These are phyloP conservation scores for Pyrenochaeta sp. DNA, from an alignment of 2,329 filamentous ascomycete genomes.

Conservation along the genomic window DNA sequence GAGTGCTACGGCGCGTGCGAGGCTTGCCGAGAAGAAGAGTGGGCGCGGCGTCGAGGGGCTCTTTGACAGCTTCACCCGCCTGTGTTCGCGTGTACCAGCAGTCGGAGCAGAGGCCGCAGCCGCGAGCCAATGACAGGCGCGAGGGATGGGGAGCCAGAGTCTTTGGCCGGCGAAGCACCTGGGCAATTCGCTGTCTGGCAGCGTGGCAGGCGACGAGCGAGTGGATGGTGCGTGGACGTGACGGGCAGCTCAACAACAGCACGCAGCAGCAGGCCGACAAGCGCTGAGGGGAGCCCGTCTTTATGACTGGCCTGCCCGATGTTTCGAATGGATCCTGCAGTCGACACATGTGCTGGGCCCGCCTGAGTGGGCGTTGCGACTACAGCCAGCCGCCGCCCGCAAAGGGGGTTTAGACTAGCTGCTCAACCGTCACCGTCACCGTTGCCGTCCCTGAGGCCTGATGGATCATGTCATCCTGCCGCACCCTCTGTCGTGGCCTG, in stretches of 20 bases:
- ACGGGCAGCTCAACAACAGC: no score
- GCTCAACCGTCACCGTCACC: slow-evolving; percentile 2
- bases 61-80: slow-evolving; percentile 12
- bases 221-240: no score
- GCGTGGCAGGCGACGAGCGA: no score
- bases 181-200: no score
- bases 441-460: no score
- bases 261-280: slow-evolving; percentile 33
- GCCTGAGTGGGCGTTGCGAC: slow-evolving; percentile 14
- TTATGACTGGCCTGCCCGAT: slow-evolving; percentile 32
- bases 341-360: slow-evolving; percentile 18
- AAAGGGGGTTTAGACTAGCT: slow-evolving; percentile 10
- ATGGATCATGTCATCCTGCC: slow-evolving; percentile 16
- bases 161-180: no score
- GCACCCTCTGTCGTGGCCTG: no score
- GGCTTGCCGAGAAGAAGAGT: slow-evolving; percentile 39
- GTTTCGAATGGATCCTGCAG: slow-evolving; percentile 39
- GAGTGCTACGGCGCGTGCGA: slow-evolving; percentile 40
- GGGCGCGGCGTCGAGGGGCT: slow-evolving; percentile 20
- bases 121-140: slow-evolving; percentile 8
- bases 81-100: slow-evolving; percentile 12
- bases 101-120: slow-evolving; percentile 9
- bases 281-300: slow-evolving; percentile 36
- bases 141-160: slow-evolving; percentile 10
- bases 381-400: slow-evolving; percentile 14